Base-by-base conservation (phyloP, 768 basidiomycete species). In the Termitomyces sp. region DNA sequence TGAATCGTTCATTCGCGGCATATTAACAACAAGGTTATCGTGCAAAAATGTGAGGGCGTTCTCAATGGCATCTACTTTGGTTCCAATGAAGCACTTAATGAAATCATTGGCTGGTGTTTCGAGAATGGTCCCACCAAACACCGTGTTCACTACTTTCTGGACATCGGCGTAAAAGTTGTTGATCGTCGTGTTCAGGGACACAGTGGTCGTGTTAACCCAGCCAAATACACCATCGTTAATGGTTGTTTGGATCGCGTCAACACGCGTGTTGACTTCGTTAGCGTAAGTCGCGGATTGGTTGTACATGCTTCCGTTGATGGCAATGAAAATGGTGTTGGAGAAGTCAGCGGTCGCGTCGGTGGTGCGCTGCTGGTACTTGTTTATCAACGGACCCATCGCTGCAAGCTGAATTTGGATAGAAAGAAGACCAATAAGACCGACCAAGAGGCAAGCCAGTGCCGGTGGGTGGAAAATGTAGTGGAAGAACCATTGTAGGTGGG, bases 131-230 rank as follows among this genome's bases (percentile, higher is more conserved):
- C 84, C 84, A 45, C 90, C 87, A 69, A 98, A 95, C 9, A 93
- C 80, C 1, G 77, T 76, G 53, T 77, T 72, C n/a, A 98, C 91
- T 6, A 82, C 77, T 43, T 79, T 75, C 69, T 96, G 90, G 32
- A 99, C 72, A 48, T 93, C 93, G 54, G 75, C 75, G 71, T 98
- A 98, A 69, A 99, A 96, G 45, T 76, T 77, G 66, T 82, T 87
- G 64, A 99, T 74, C 3, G 96, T 97, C 62, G 76, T 73, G 69
- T 99, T 99, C 51, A 99, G 79, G 6, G 87, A 84, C 3, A 83
- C 84, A 1, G 93, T 96, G 8, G 96, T 96, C 17, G 76, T 80
- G 63, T 98, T 93, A 47, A 98, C 87, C 95, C 95, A 98, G 10
- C 94, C 93, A 59, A 98, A 96, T 45, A 98, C 71, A 24, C 88